phyloP scores from a whole-genome alignment of 768 basidiomycete species.

The Chiua virens region DNA sequence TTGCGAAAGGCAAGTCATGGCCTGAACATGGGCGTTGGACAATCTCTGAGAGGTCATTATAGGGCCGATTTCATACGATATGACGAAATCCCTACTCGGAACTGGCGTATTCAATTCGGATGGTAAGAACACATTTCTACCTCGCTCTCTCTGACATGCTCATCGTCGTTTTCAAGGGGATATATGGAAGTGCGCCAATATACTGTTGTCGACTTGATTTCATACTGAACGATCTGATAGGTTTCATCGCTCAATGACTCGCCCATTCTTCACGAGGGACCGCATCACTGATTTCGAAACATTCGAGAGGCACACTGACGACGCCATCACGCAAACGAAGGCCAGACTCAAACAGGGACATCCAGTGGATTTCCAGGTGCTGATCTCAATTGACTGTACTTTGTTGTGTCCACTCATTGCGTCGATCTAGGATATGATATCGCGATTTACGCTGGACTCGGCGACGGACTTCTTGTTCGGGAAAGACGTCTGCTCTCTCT shows the following conservation, averaged over 20 bases:
- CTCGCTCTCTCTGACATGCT: neutral
- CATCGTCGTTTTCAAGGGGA: constrained; percentile 37
- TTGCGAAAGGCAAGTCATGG: constrained; percentile 36
- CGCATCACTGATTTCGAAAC: constrained; percentile 54
- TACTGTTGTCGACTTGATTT: neutral
- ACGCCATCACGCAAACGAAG: constrained; percentile 45
- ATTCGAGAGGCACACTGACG: constrained; percentile 50
- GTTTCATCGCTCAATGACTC: constrained; percentile 58
- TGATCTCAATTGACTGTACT: neutral
- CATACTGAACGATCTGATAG: constrained; percentile 25
- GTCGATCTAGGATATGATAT: constrained; percentile 44
- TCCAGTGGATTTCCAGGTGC: constrained; percentile 58
- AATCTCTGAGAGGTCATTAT: constrained; percentile 20
- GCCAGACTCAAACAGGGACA: constrained; percentile 44
- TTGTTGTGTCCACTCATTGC: neutral
- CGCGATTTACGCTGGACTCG: constrained; percentile 59
- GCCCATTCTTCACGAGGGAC: constrained; percentile 60
- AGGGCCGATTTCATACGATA: constrained; percentile 9
- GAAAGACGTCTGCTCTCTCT: constrained; percentile 45
- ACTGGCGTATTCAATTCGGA: constrained; percentile 62
- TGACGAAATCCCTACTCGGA: constrained; percentile 42
- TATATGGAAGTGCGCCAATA: constrained; percentile 52
- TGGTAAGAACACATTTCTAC: constrained; percentile 29
- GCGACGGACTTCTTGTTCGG: constrained; percentile 61
- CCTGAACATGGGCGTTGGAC: constrained; percentile 7